Conservation (phyloP, 345 rosid species). For the Reutealis trisperma region DNA sequence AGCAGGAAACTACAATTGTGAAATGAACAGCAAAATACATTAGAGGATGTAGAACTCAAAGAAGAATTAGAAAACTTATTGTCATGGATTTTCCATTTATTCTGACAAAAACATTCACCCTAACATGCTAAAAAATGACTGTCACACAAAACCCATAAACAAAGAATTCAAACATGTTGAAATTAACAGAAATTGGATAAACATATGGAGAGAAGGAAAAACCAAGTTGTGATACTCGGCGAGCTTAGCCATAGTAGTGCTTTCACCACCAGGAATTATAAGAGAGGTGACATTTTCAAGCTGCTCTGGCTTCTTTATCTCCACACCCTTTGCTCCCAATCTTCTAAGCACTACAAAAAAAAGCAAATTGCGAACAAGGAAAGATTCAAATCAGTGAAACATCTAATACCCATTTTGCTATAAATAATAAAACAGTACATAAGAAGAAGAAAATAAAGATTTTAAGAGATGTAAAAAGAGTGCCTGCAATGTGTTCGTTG, state of each 20-base stretch:
- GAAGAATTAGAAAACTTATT: background rate
- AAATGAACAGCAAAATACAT: background rate
- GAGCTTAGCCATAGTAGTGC: conserved; percentile 99
- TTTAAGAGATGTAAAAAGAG: background rate
- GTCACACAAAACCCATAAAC: background rate
- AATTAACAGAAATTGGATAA: background rate
- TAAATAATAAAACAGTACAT: background rate
- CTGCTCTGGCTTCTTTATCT: conserved; percentile 88
- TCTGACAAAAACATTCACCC: background rate
- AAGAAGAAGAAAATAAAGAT: background rate
- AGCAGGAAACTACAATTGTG: conserved; percentile 75
- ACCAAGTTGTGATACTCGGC: conserved; percentile 89
- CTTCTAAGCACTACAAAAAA: conserved; percentile 55
- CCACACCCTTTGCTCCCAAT: conserved; percentile 84
- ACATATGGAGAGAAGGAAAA: background rate
- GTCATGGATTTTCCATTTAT: background rate
- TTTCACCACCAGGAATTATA: conserved; percentile 98
- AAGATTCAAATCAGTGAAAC: background rate
- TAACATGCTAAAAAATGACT: background rate
- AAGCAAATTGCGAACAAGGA: background rate
- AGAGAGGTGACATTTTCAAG: conserved; percentile 67
- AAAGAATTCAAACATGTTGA: background rate
- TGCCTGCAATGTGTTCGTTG: conserved; percentile 93
- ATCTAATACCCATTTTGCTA: background rate
- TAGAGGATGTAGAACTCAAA: background rate